Percentiles rank a stretch among this genome's conserved stretches.
These are phyloP conservation scores for Begonia fuchsioides DNA, from an alignment of 306 rosid genomes.

Conservation along the genomic window DNA sequence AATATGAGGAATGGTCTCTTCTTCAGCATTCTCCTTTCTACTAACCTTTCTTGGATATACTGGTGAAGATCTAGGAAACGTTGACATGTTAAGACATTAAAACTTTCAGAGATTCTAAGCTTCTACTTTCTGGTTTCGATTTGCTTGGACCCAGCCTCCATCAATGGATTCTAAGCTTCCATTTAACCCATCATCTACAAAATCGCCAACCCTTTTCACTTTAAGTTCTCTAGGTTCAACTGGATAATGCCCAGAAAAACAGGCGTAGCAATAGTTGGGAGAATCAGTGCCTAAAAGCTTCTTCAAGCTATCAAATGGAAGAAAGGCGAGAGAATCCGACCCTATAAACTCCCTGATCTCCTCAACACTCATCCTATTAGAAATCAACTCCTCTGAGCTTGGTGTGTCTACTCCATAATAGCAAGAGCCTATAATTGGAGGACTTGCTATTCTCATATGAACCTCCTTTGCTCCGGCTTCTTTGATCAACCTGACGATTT, in stretches of 20 bases:
- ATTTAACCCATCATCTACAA: slow-evolving; percentile 62
- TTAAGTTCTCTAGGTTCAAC: slow-evolving; percentile 66
- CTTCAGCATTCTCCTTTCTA: too few relatives aligned
- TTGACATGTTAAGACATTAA: too few relatives aligned
- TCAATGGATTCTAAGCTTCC: slow-evolving; percentile 65
- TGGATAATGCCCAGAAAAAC: slow-evolving; percentile 77
- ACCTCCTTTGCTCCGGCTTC: slow-evolving; percentile 88
- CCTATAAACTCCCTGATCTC: slow-evolving; percentile 66
- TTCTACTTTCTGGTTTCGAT: slow-evolving; percentile 3
- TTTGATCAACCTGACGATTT: slow-evolving; percentile 65
- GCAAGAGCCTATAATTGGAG: slow-evolving; percentile 73
- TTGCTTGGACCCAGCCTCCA: slow-evolving; percentile 72
- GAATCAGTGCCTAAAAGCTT: slow-evolving; percentile 23
- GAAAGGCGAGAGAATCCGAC: slow-evolving; percentile 68
- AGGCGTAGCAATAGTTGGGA: slow-evolving; percentile 29
- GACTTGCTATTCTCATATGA: slow-evolving; percentile 86
- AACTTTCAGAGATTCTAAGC: too few relatives aligned
- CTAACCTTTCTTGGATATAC: too few relatives aligned
- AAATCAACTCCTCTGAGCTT: slow-evolving; percentile 71
- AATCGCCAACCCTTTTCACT: slow-evolving; percentile 76
- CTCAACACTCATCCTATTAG: slow-evolving; percentile 70
- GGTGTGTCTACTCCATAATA: slow-evolving; percentile 90
- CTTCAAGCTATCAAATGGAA: slow-evolving; percentile 48
- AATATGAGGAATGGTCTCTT: too few relatives aligned
- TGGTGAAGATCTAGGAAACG: too few relatives aligned